These are phyloP conservation scores for Wickerhamomyces sp. DNA, from an alignment of 1,139 yeast genomes.

Conservation along the genomic window DNA sequence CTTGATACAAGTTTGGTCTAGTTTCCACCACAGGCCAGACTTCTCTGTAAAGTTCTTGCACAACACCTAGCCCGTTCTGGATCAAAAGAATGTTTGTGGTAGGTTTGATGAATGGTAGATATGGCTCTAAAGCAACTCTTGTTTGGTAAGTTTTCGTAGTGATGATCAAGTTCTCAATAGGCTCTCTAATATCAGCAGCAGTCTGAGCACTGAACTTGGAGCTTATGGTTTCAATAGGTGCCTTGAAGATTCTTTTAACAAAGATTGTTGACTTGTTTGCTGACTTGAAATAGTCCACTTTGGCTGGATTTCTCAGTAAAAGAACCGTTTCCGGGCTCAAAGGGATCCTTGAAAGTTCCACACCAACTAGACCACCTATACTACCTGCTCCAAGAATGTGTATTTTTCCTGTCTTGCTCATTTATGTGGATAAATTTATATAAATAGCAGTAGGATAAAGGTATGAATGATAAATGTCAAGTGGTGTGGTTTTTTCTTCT, in stretches of 20 bases:
- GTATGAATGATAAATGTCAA: too few relatives aligned
- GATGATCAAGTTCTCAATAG: slow-evolving; percentile 53
- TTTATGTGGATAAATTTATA: too few relatives aligned
- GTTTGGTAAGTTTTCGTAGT: slow-evolving; percentile 70
- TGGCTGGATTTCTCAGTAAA: slow-evolving; percentile 21
- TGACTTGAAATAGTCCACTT: slow-evolving; percentile 24
- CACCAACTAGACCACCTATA: slow-evolving; percentile 23
- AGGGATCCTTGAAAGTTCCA: slow-evolving; percentile 16
- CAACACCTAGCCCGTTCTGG: slow-evolving; percentile 87
- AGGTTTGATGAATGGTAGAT: slow-evolving; percentile 40
- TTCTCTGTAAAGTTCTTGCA: slow-evolving; percentile 45
- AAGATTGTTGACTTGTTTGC: slow-evolving; percentile 24
- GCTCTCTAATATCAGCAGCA: slow-evolving; percentile 23
- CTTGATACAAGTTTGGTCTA: slow-evolving; percentile 63
- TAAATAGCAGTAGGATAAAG: too few relatives aligned
- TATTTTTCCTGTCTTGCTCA: slow-evolving; percentile 1
- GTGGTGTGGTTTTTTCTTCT: too few relatives aligned
- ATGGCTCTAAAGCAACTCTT: slow-evolving; percentile 39
- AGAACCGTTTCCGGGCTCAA: slow-evolving; percentile 17
- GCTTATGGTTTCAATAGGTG: slow-evolving; percentile 9
- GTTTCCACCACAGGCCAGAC: slow-evolving; percentile 47
- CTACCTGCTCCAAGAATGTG: slow-evolving; percentile 24
- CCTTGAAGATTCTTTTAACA: slow-evolving; percentile 26
- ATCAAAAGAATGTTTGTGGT: slow-evolving; percentile 61
- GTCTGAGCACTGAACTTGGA: slow-evolving; percentile 22